Base-by-base conservation (phyloP, 148 eudicot species). In the Amaranthus cruentus region DNA sequence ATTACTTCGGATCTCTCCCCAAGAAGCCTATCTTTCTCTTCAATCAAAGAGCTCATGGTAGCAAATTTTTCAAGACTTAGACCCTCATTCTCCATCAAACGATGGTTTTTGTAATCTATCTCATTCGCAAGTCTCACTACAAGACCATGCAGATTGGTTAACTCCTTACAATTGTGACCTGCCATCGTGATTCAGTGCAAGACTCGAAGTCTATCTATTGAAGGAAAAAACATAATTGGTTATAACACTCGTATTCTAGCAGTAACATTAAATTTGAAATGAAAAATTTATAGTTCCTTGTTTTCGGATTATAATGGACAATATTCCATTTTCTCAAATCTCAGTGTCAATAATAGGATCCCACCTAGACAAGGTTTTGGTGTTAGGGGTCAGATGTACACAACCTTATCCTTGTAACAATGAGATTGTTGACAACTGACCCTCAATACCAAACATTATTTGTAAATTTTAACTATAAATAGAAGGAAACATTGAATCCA, bases 1-100 rank as follows among this genome's bases (percentile, higher is more conserved):
- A 78, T 78, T 9, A 78, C 81, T 38, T 57, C 42, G 53, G 76
- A 78, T 60, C 62, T 72, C 66, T 78, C 76, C 11, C n/a, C 81
- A 57, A 78, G 73, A n/a, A 78, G 73, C 43, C 81, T 72, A 52
- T 78, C 81, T 67, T 78, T 77, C 76, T 79, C 74, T 74, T 69
- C 77, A 49, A 79, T 49, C 48, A 69, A 69, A 55, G 59, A 63
- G 61, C 71, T 74, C 70, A 74, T 63, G 0, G 76, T 56, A 9
- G 80, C 76, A 58, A 72, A 70, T 51, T 44, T 70, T 71, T 79
- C 82, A 43, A 74, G 78, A 50, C 66, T 63, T 64, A 79, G 52
- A 43, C 66, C 76, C 11, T 74, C 78, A 74, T 74, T 74, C 71
- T 79, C 57, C 78, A 79, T 70, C 71, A 74, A 43, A n/a, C 63